Evolutionary conservation across 768 basidiomycete genomes (phyloP), one percentile per base, ranked within the genome.

Genomic region (Leccinum incarnatum): DNA sequence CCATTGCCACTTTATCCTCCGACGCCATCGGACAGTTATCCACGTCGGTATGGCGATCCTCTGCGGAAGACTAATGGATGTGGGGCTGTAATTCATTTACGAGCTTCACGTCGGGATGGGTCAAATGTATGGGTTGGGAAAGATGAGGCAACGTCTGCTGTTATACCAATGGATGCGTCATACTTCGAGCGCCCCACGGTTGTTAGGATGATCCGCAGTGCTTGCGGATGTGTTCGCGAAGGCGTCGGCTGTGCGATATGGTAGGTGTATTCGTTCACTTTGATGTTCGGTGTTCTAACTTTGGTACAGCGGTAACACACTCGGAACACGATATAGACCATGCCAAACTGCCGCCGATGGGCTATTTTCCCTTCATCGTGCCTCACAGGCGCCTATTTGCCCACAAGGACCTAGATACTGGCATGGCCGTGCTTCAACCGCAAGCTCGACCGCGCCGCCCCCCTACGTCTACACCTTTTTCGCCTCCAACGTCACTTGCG

Each of bases 151-250:
- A 73, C 83, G 1, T 75, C 76, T 49, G 73, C 76, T 15, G 83
- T 90, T 30, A 78, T 86, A 11, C 74, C 77, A 2, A 75, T 90
- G 64, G 83, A 87, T 57, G 64, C 81, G 5, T 71, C 69, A 11
- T 89, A 89, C 70, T 86, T 88, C 67, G 82, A 84, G 62, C 72
- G 78, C 34, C 62, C 74, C 12, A 73, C 77, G 14, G 74, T 79
- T 17, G 77, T 80, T 40, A 79, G 79, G 69, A 80, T 83, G 69
- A 74, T 81, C 56, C 76, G 75, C 60, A 83, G 80, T 60, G 73
- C 82, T 3, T 89, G 88, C 62, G 86, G 87, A 14, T 90, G 88
- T 64, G 69, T 84, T 40, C 79, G 84, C 34, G 86, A 88, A 69
- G 87, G 86, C 5, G 76, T 90, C 10, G 88, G 85, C 19, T 90